Percentiles rank a stretch among this genome's conserved stretches.
Evolutionary conservation across 148 eudicot genomes (phyloP).

Genomic region (Amaranthus palmeri): DNA sequence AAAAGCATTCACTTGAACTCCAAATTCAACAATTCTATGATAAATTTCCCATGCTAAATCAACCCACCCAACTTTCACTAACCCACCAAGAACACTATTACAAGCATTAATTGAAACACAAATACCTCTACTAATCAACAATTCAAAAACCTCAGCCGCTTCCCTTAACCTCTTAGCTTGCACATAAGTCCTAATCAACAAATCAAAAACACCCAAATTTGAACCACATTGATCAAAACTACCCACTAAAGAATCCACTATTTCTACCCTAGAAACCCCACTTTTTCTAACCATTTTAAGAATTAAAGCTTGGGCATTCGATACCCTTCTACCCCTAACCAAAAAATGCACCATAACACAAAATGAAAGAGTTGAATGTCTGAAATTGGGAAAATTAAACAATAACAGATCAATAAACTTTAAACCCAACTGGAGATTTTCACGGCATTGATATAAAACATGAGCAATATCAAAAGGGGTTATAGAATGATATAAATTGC

Average conservation of each 20-base stretch:
- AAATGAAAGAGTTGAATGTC: slow-evolving; percentile 48
- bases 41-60: slow-evolving; percentile 70
- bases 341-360: slow-evolving; percentile 51
- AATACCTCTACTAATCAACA: slow-evolving; percentile 39
- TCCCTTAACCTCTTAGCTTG: slow-evolving; percentile 84
- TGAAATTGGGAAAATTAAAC: slow-evolving; percentile 43
- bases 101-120: slow-evolving; percentile 67
- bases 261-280: slow-evolving; percentile 55
- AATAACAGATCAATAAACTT: slow-evolving; percentile 49
- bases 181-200: slow-evolving; percentile 77
- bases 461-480: slow-evolving; percentile 40
- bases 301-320: slow-evolving; percentile 67
- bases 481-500: slow-evolving; percentile 24
- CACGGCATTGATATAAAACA: slow-evolving; percentile 42
- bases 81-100: slow-evolving; percentile 79
- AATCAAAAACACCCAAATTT: slow-evolving; percentile 54
- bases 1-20: slow-evolving; percentile 46
- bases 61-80: slow-evolving; percentile 79
- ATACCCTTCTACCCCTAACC: slow-evolving; percentile 42
- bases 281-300: slow-evolving; percentile 67
- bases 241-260: slow-evolving; percentile 50
- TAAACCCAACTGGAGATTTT: slow-evolving; percentile 41
- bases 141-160: slow-evolving; percentile 53
- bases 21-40: slow-evolving; percentile 34
- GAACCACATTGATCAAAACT: slow-evolving; percentile 41